These are phyloP conservation scores for Mortierella sp. DNA, from an alignment of 371 early-diverging fungal species.

Conservation along the genomic window DNA sequence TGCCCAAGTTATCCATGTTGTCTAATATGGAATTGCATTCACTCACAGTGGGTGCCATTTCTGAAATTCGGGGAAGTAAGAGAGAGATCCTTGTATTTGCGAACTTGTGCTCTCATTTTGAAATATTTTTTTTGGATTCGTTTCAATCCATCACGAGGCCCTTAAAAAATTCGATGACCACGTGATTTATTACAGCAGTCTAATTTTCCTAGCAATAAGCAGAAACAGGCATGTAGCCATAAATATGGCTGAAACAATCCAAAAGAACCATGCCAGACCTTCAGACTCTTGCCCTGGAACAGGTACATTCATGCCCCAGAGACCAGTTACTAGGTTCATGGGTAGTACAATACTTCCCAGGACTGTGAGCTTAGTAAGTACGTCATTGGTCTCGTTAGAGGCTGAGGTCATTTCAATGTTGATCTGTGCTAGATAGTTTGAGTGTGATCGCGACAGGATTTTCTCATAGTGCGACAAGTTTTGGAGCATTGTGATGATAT, in stretches of 20 bases:
- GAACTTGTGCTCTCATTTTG: conserved; percentile 17
- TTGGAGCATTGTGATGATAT: conserved; percentile 95
- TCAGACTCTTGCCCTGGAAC: conserved; percentile 82
- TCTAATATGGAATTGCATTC: conserved; percentile 14
- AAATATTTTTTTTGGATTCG: conserved; percentile 28
- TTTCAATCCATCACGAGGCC: conserved; percentile 22
- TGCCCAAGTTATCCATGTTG: no score
- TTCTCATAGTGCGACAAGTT: conserved; percentile 92
- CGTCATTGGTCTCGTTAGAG: conserved; percentile 92
- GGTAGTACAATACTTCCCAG: conserved; percentile 93
- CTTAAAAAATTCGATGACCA: conserved; percentile 8
- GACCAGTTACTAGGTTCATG: conserved; percentile 88
- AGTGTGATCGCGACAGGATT: conserved; percentile 90
- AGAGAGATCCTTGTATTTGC: conserved; percentile 36
- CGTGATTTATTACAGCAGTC: conserved; percentile 18
- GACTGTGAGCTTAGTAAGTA: conserved; percentile 92
- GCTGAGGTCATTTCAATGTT: conserved; percentile 96
- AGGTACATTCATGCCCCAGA: conserved; percentile 87
- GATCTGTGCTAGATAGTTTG: conserved; percentile 97
- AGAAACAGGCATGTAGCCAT: conserved; percentile 40
- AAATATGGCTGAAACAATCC: conserved; percentile 74
- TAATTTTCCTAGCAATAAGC: conserved; percentile 40
- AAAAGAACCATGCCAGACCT: conserved; percentile 81
- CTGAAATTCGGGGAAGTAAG: conserved; percentile 56
- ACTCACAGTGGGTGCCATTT: conserved; percentile 59